Evolutionary conservation across 2,329 filamentous ascomycete species (phyloP).

Genomic region (Colletotrichum sansevieriae): DNA sequence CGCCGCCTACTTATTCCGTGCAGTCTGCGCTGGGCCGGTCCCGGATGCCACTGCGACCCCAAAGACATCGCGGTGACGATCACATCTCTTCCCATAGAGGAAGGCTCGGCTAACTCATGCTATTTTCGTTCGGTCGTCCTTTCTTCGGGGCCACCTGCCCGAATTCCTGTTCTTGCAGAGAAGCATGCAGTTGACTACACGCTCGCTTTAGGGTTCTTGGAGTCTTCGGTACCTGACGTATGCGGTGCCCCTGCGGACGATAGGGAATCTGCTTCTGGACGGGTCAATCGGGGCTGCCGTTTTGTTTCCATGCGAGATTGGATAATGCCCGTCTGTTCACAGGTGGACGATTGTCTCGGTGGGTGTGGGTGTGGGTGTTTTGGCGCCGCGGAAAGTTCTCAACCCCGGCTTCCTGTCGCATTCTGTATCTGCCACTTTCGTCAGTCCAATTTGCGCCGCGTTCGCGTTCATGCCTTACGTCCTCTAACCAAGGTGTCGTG

Average conservation of each 20-base stretch:
- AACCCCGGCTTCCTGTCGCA: slow-evolving; percentile 1
- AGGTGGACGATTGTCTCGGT: slow-evolving; percentile 2
- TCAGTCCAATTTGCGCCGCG: background rate
- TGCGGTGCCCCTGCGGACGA: background rate
- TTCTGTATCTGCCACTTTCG: slow-evolving; percentile 25
- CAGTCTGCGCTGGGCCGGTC: background rate
- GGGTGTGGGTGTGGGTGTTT: background rate
- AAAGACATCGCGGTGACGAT: slow-evolving; percentile 10
- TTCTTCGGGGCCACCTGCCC: background rate
- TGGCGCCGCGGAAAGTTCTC: background rate
- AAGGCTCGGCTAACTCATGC: background rate
- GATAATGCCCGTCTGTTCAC: background rate
- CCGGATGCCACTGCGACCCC: slow-evolving; percentile 8
- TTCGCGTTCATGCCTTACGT: slow-evolving; percentile 1
- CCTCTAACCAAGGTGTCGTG: background rate
- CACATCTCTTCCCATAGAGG: background rate
- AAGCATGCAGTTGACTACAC: background rate
- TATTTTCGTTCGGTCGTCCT: background rate
- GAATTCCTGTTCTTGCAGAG: slow-evolving; percentile 23
- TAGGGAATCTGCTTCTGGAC: slow-evolving; percentile 13
- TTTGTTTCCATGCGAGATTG: background rate
- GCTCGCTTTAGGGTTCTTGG: background rate
- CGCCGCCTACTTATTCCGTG: background rate
- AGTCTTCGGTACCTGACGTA: slow-evolving; percentile 17
- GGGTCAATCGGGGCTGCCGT: background rate